These are phyloP conservation scores for Hyparrhenia diplandra DNA, from an alignment of 176 grass and related monocot genomes.

Conservation along the genomic window DNA sequence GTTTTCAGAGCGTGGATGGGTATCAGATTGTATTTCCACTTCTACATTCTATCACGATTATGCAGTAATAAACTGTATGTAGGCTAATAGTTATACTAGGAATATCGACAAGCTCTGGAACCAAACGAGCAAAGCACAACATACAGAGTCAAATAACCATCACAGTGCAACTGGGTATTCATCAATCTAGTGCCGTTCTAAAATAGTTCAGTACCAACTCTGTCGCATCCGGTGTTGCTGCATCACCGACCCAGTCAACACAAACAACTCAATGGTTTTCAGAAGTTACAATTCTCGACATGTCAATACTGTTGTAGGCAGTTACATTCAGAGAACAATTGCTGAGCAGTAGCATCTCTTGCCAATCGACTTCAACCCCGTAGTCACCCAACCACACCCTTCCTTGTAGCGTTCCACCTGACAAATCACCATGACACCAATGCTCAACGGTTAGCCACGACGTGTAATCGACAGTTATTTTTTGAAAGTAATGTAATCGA, in stretches of 20 bases:
- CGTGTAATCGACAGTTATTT: no score
- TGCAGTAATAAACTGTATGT: no score
- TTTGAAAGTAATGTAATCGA: no score
- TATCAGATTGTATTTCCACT: no score
- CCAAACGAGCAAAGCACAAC: neutral
- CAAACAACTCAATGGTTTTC: neutral
- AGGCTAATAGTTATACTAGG: no score
- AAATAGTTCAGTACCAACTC: neutral
- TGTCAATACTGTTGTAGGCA: neutral
- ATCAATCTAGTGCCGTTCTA: neutral
- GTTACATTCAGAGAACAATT: slow-evolving; percentile 40
- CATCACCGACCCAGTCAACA: neutral
- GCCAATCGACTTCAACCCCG: slow-evolving; percentile 47
- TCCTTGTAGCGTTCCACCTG: slow-evolving; percentile 77
- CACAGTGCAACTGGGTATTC: neutral
- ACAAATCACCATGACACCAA: neutral
- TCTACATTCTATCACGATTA: no score
- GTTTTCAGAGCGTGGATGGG: no score
- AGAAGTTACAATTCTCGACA: neutral
- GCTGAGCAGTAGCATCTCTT: slow-evolving; percentile 60
- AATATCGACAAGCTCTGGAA: neutral
- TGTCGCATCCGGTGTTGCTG: neutral
- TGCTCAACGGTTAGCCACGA: neutral
- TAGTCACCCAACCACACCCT: slow-evolving; percentile 53
- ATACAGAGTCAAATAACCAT: neutral